Conservation (phyloP, 1,284 basidiomycete species). For the Flammula alnicola region DNA sequence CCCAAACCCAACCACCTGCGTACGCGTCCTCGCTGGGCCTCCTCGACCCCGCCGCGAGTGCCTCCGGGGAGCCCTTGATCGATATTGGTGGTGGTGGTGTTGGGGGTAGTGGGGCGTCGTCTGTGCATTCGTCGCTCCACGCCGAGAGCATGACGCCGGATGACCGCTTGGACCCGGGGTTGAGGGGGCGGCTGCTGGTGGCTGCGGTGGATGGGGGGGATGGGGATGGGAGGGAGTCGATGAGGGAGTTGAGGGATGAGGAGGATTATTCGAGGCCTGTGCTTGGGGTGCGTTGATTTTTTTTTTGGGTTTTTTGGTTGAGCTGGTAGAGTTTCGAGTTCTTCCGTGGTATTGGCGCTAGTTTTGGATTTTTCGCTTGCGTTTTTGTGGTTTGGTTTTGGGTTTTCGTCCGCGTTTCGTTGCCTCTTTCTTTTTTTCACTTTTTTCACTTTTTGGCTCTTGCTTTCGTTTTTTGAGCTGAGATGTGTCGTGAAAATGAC, state of each 20-base stretch:
- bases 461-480: too few relatives aligned
- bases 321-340: too few relatives aligned
- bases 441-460: too few relatives aligned
- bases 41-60: constrained; percentile 2
- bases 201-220: constrained; percentile 16
- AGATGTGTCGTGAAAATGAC: too few relatives aligned
- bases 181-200: constrained; percentile 48
- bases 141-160: constrained; percentile 29
- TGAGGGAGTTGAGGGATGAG: constrained; percentile 57
- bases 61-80: neutral
- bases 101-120: too few relatives aligned
- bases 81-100: too few relatives aligned
- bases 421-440: too few relatives aligned
- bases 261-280: constrained; percentile 62
- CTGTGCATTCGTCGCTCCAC: constrained; percentile 38
- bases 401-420: too few relatives aligned
- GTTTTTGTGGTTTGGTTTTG: too few relatives aligned
- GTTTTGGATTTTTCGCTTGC: too few relatives aligned
- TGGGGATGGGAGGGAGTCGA: constrained; percentile 36
- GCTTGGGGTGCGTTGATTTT: constrained; percentile 53
- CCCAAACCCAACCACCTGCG: constrained; percentile 6
- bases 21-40: neutral
- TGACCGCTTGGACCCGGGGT: constrained; percentile 48
- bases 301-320: constrained; percentile 4
- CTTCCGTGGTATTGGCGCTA: too few relatives aligned